Conservation (phyloP, 768 basidiomycete species). For the Myochromella boudieri region DNA sequence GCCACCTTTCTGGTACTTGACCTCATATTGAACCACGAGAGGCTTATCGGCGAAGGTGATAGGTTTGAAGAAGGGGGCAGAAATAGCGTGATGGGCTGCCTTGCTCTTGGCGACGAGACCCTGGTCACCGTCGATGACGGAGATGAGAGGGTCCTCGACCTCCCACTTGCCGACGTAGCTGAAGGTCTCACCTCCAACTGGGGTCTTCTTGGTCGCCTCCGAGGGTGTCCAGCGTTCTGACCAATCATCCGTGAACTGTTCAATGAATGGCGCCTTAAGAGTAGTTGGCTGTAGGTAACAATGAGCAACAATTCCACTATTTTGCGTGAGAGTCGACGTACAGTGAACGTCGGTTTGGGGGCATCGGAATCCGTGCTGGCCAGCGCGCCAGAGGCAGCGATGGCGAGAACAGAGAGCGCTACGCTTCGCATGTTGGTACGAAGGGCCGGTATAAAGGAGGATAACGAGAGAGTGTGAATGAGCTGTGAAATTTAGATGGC, state of each 20-base stretch:
- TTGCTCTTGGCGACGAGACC: slow-evolving; percentile 95
- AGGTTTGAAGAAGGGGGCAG: slow-evolving; percentile 78
- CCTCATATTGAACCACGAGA: slow-evolving; percentile 96
- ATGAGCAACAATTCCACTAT: slow-evolving; percentile 15
- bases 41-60: slow-evolving; percentile 83
- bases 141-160: slow-evolving; percentile 82
- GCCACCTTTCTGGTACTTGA: slow-evolving; percentile 98
- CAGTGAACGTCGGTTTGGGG: slow-evolving; percentile 70
- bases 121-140: slow-evolving; percentile 80
- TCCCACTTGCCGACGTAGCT: slow-evolving; percentile 97
- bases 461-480: slow-evolving; percentile 35
- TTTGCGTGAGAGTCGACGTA: slow-evolving; percentile 29
- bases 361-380: slow-evolving; percentile 53
- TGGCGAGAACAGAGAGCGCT: slow-evolving; percentile 75
- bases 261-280: slow-evolving; percentile 88
- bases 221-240: slow-evolving; percentile 92
- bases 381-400: slow-evolving; percentile 63
- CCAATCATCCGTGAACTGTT: slow-evolving; percentile 96
- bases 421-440: slow-evolving; percentile 85
- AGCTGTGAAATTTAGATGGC: slow-evolving; percentile 24
- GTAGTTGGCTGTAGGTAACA: slow-evolving; percentile 55
- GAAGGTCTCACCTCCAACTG: slow-evolving; percentile 93
- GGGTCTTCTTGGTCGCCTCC: slow-evolving; percentile 97
- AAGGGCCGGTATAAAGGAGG: slow-evolving; percentile 52
- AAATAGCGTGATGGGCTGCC: slow-evolving; percentile 98